Evolutionary conservation across 2,329 filamentous ascomycete genomes (phyloP), one percentile per base, ranked within the genome.

Genomic region (Aspergillus neoniger): DNA sequence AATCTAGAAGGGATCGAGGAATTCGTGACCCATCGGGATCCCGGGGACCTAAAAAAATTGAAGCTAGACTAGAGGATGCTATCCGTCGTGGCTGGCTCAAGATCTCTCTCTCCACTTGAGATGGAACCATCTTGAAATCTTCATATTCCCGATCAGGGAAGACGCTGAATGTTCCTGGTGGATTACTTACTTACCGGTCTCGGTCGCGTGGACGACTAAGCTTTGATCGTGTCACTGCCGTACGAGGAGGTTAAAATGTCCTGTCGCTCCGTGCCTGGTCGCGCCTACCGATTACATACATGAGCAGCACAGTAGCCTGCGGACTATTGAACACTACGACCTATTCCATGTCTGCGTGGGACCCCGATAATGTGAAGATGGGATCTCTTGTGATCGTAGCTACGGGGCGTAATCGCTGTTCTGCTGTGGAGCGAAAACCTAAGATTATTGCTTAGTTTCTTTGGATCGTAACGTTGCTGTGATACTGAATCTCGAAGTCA

Each of bases 181-280:
- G 28, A 57, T 36, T 39, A 28, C 19, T 38, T 38, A 41, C 21
- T 41, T 19, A 41, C 15, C 28, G 4, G 47, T 57, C 28, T 28
- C 28, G 43, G 43, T 48, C 54, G 54, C 54, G 54, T 49, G 54
- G 43, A 49, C 41, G 19, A 21, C n/a, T 25, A 57, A 57, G 54
- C 54, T 57, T 57, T 49, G 28, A 39, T 23, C 25, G 43, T 41
- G 41, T 32, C 32, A 36, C 30, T 21, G 41, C 21, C 21, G 30
- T 57, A 25, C 21, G 28, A 36, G 54, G 28, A 23, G 43, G 28
- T 50, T 50, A 50, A 50, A 36, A 30, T 30, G 25, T 28, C 25
- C 47, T 50, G 47, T 50, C 25, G 1, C 47, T 30, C n/a, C 47
- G 47, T 50, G 47, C 47, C 47, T 32, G 47, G 47, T n/a, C 47